Evolutionary conservation across 345 rosid genomes (phyloP), one percentile per base, ranked within the genome.

Genomic region (Salix exigua): DNA sequence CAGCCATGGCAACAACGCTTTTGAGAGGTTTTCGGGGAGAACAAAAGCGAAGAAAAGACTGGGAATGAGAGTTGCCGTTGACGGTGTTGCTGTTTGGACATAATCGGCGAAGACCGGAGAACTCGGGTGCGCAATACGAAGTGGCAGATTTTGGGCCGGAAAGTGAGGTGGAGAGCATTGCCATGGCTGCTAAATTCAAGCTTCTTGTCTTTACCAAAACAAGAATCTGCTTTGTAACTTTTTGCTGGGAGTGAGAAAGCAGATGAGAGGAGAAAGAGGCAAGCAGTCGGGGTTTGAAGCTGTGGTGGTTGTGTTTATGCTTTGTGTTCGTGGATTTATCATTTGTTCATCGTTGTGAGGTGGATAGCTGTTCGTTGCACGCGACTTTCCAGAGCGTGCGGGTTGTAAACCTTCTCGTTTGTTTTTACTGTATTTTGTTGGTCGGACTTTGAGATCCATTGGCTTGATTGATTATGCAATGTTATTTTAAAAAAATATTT

Each of bases 1-100:
- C 92, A 46, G 99, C 97, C 96, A 94, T 94, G 76, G 97, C 89
- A 53, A 89, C 86, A 71, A 89, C 92, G 60, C 85, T 80, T 76
- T 89, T 80, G 26, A 83, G 85, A 73, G 92, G 86, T 38, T 85
- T 92, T 17, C 85, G 85, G 68, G 93, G 75, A 23, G 93, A 77
- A 55, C 83, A 72, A 78, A 87, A 74, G 68, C 90, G 90, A 83
- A 76, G 60, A 58, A 83, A 86, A 40, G 87, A 87, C 2, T 81
- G 92, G 66, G 83, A 72, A 63, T 73, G 66, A 66, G 80, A 68
- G 71, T 62, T 76, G 83, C 35, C 30, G 74, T 42, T 76, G 68
- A 44, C 66, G 83, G 6, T 31, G 72, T 28, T 70, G 84, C 87
- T 87, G 75, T 78, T 87, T 33, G 87, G 64, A 74, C 77, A 86